These are phyloP conservation scores for Geotrichum reessii DNA, from an alignment of 1,139 yeast genomes.

Conservation along the genomic window DNA sequence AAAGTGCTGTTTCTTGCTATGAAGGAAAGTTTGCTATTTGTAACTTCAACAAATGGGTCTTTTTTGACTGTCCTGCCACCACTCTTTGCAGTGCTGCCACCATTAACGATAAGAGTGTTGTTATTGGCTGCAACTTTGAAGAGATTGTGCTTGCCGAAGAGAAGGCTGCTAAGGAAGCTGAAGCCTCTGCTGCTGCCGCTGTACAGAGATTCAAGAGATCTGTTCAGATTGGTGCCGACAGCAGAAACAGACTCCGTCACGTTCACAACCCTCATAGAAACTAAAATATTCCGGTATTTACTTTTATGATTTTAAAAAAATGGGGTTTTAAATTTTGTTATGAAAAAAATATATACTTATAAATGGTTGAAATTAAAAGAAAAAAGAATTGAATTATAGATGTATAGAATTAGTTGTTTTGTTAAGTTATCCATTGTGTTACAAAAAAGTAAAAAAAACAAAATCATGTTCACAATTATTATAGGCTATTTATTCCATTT, in stretches of 20 bases:
- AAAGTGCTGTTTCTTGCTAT: slow-evolving; percentile 15
- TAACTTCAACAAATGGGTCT: slow-evolving; percentile 48
- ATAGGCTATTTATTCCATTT: no score
- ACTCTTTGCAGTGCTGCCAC: slow-evolving; percentile 51
- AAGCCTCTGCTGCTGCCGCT: slow-evolving; percentile 1
- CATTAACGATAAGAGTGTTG: slow-evolving; percentile 31
- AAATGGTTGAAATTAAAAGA: neutral
- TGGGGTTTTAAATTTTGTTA: neutral
- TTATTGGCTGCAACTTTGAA: slow-evolving; percentile 27
- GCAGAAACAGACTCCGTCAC: neutral
- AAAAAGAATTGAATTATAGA: neutral
- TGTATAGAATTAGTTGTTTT: no score
- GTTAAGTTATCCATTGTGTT: no score
- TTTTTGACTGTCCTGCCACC: slow-evolving; percentile 50
- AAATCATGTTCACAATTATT: no score
- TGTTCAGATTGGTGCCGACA: neutral
- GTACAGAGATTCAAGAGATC: neutral
- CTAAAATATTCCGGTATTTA: neutral
- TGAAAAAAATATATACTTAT: neutral
- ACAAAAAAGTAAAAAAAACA: no score
- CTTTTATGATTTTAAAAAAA: neutral
- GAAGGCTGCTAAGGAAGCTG: slow-evolving; percentile 3
- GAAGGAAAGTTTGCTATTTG: slow-evolving; percentile 17
- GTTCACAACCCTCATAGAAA: neutral
- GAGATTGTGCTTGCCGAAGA: slow-evolving; percentile 11